Conservation (phyloP, 2,329 filamentous ascomycete species). For the Colletotrichum acutatum region DNA sequence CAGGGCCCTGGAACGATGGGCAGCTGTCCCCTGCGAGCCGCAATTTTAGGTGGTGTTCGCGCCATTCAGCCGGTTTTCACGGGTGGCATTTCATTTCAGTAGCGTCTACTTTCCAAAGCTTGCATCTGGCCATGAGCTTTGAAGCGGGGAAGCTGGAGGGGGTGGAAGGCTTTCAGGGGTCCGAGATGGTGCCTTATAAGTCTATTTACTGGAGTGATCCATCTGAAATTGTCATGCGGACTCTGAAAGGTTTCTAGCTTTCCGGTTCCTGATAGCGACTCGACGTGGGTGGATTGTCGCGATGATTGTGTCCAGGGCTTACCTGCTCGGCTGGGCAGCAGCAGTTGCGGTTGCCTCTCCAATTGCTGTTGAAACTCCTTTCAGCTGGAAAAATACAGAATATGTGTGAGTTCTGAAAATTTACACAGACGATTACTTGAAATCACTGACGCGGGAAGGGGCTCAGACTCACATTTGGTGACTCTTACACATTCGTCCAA, state of each 20-base stretch:
- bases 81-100: neutral
- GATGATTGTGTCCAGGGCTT: neutral
- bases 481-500: conserved; percentile 64
- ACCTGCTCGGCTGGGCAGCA: neutral
- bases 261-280: too few species aligned
- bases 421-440: neutral
- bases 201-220: too few species aligned
- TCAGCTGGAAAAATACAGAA: conserved; percentile 39
- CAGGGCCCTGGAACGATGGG: neutral
- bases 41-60: neutral
- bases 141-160: neutral
- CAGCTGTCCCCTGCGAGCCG: neutral
- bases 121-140: neutral
- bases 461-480: conserved; percentile 57
- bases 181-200: neutral
- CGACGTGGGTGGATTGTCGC: neutral
- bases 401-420: conserved; percentile 37
- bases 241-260: neutral
- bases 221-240: neutral
- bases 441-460: neutral
- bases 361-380: neutral
- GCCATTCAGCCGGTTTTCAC: neutral
- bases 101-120: neutral
- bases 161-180: neutral
- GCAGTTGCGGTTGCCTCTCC: neutral